Percentiles rank a stretch among this genome's conserved stretches.
Conservation (phyloP, 352 stramenopile genomes). For the Globisporangium solare region DNA sequence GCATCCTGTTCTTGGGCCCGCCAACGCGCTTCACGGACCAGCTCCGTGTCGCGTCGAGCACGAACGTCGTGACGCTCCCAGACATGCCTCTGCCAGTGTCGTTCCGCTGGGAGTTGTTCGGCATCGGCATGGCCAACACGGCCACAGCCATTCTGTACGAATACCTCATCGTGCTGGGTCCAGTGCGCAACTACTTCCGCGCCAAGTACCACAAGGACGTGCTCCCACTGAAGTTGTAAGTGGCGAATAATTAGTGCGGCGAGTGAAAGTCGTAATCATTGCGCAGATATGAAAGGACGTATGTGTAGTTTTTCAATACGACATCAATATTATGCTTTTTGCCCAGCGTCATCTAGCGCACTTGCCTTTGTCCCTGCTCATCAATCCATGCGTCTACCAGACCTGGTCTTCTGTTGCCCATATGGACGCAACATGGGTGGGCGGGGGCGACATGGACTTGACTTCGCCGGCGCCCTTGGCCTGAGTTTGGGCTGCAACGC, state of each 20-base stretch:
- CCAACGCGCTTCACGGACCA: conserved; percentile 57
- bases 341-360: too few relatives aligned
- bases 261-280: conserved; percentile 11
- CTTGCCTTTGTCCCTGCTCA: too few relatives aligned
- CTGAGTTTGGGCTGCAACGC: too few relatives aligned
- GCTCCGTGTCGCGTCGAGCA: conserved; percentile 71
- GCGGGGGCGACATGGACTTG: too few relatives aligned
- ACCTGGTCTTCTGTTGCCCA: too few relatives aligned
- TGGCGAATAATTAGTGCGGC: conserved; percentile 3
- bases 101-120: conserved; percentile 66
- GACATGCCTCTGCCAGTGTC: conserved; percentile 56
- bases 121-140: conserved; percentile 53
- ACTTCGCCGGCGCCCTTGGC: too few relatives aligned
- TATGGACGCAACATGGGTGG: too few relatives aligned
- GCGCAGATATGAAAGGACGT: conserved; percentile 1
- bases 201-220: conserved; percentile 61
- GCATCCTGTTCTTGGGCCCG: conserved; percentile 48
- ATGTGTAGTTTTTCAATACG: conserved; percentile 7
- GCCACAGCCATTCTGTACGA: conserved; percentile 51
- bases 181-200: conserved; percentile 60
- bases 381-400: too few relatives aligned
- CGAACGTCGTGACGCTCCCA: conserved; percentile 61
- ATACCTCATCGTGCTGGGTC: conserved; percentile 58
- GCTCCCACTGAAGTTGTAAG: conserved; percentile 60
- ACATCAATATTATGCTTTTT: conserved; percentile 2